phyloP scores from a whole-genome alignment of 768 basidiomycete genomes.

The Tephrocybe sp. region DNA sequence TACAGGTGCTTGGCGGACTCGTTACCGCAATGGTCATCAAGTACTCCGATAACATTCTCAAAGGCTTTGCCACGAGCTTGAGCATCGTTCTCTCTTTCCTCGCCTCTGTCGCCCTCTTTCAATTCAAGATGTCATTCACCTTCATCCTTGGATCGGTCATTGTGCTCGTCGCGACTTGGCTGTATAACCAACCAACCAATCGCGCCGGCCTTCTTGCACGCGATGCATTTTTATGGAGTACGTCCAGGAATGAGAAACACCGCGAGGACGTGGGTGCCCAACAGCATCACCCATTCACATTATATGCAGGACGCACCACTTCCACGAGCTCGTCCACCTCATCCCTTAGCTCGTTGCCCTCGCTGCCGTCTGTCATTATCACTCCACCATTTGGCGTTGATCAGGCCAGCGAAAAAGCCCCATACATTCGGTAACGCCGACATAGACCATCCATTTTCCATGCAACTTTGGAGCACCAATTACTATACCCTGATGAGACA shows the following conservation, averaged over 20 bases:
- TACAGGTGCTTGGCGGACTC: slow-evolving; percentile 91
- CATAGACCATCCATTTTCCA: not conserved
- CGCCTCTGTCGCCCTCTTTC: slow-evolving; percentile 86
- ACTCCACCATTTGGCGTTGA: slow-evolving; percentile 20
- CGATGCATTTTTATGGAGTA: slow-evolving; percentile 18
- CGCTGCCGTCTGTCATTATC: slow-evolving; percentile 21
- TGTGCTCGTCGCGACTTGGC: slow-evolving; percentile 86
- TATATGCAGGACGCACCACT: slow-evolving; percentile 21
- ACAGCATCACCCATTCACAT: slow-evolving; percentile 17
- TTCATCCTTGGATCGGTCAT: slow-evolving; percentile 83
- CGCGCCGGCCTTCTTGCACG: slow-evolving; percentile 18
- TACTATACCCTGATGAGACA: slow-evolving; percentile 5
- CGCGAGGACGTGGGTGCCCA: slow-evolving; percentile 9
- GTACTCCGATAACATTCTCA: slow-evolving; percentile 92
- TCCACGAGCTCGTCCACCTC: slow-evolving; percentile 31
- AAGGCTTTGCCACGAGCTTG: slow-evolving; percentile 93
- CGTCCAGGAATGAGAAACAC: slow-evolving; percentile 25
- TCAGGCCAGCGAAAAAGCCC: slow-evolving; percentile 19
- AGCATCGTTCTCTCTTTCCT: slow-evolving; percentile 95
- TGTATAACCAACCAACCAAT: slow-evolving; percentile 75
- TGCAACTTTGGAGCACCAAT: not conserved
- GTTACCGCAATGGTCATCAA: slow-evolving; percentile 96
- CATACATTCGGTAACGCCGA: slow-evolving; percentile 7
- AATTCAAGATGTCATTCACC: slow-evolving; percentile 81
- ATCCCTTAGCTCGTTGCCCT: slow-evolving; percentile 28